These are phyloP conservation scores for Coffea eugenioides DNA, from an alignment of 257 asterid genomes.

Conservation along the genomic window DNA sequence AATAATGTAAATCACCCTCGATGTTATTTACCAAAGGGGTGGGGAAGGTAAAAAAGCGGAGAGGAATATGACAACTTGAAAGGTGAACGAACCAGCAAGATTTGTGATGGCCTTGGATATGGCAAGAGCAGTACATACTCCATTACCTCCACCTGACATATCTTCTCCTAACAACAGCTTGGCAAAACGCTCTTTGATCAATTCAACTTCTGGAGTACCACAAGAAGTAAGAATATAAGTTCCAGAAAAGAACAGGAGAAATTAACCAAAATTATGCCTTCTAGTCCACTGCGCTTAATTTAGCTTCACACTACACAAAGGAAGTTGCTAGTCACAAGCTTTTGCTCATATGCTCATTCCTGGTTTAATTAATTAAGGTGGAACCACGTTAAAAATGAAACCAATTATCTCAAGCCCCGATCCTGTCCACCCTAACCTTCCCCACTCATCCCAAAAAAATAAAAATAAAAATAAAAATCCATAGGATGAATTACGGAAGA, in stretches of 20 bases:
- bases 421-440: too few relatives aligned
- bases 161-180: constrained; percentile 90
- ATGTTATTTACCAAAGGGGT: not conserved
- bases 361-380: not conserved
- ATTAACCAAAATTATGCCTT: not conserved
- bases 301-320: not conserved
- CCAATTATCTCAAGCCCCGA: not conserved
- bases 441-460: too few relatives aligned
- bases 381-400: not conserved
- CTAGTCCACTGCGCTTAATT: too few relatives aligned
- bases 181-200: constrained; percentile 83
- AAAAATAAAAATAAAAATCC: too few relatives aligned
- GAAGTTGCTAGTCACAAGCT: not conserved
- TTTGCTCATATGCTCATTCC: not conserved
- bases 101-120: constrained; percentile 89
- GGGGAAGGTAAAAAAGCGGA: not conserved
- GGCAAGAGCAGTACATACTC: constrained; percentile 85
- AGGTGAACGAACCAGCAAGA: constrained; percentile 63
- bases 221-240: not conserved
- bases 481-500: too few relatives aligned
- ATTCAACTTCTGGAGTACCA: constrained; percentile 51
- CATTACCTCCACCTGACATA: constrained; percentile 97
- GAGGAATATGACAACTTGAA: constrained; percentile 5
- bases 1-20: not conserved
- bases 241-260: not conserved